Conservation (phyloP, 768 basidiomycete genomes). For the Mycena olivaceomarginata region DNA sequence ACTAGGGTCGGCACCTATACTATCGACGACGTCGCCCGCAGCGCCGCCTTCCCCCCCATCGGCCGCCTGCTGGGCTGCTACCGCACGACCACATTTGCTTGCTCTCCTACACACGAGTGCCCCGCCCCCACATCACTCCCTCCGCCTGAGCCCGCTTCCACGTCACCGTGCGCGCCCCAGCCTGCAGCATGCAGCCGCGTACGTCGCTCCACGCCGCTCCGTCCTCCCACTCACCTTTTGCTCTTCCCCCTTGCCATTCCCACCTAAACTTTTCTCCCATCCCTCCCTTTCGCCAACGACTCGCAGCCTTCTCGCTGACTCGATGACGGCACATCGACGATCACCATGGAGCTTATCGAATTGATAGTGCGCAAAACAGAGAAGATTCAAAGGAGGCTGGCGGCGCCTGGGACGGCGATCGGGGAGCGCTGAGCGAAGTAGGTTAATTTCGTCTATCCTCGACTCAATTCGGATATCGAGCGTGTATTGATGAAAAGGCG, state of each 20-base stretch:
- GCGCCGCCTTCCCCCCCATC: slow-evolving; percentile 4
- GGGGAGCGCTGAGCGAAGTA: no score
- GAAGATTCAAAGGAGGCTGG: no score
- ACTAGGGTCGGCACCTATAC: slow-evolving; percentile 4
- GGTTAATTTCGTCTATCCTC: no score
- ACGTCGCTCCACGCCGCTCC: slow-evolving; percentile 2
- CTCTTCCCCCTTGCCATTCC: neutral
- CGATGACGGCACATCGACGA: no score
- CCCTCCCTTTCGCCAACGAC: no score
- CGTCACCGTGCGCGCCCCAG: slow-evolving; percentile 3
- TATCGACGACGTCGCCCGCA: neutral
- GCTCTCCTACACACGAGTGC: neutral
- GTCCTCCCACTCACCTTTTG: slow-evolving; percentile 3
- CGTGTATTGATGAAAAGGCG: no score
- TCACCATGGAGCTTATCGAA: no score
- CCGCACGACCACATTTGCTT: slow-evolving; percentile 8
- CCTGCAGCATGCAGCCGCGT: slow-evolving; percentile 5
- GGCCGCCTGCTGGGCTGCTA: slow-evolving; percentile 3
- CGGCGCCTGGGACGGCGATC: no score
- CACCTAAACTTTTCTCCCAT: no score
- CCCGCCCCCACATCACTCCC: slow-evolving; percentile 4
- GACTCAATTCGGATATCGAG: no score
- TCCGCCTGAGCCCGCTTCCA: slow-evolving; percentile 4
- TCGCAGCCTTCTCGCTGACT: no score
- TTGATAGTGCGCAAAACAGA: no score